Evolutionary conservation across 202 grass and related monocot genomes (phyloP), one percentile per base, ranked within the genome.

Genomic region (Elaeis oleifera): DNA sequence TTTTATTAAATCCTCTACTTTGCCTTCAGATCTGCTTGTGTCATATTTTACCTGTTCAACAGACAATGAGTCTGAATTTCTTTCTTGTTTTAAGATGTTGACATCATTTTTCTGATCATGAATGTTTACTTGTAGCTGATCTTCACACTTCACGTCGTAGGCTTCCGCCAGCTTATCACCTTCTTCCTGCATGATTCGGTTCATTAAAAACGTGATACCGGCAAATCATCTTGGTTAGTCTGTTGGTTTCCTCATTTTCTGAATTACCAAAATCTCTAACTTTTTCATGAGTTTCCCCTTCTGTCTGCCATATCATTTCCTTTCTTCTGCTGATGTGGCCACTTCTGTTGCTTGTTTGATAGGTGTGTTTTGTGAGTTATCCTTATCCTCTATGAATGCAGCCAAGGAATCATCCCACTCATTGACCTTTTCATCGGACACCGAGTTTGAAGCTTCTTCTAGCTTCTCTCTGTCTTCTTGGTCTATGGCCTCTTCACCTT

Each of bases 201-300:
- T 86, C 84, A 90, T 88, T 73, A 90, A 74, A 89, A 90, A 63
- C 67, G 61, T 7, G 83, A 90, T 32, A 88, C 78, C 58, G 87
- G 87, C 65, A 96, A 83, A 63, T 88, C 70, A 56, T 78, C 78
- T 76, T 76, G 78, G 70, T 87, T 59, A 69, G 64, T 65, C 64
- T 68, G 70, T 69, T 80, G 68, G 23, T 68, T 20, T 78, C 63
- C 36, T 57, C 64, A 50, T 61, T 56, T 83, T 90, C 50, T 28
- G 22, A 22, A 18, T 57, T 56, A 75, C 15, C 63, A 73, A 72
- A 32, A 54, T 69, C 60, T 71, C 50, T 69, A 32, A 36, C 18
- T 21, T 36, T 24, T 28, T 56, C 4, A 60, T 71, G 3, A 29
- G 32, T 54, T 53, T 28, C 23, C 49, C 51, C 44, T 53, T 66